Evolutionary conservation across 2,329 filamentous ascomycete genomes (phyloP), one percentile per base, ranked within the genome.

Genomic region (Aureobasidium musti): DNA sequence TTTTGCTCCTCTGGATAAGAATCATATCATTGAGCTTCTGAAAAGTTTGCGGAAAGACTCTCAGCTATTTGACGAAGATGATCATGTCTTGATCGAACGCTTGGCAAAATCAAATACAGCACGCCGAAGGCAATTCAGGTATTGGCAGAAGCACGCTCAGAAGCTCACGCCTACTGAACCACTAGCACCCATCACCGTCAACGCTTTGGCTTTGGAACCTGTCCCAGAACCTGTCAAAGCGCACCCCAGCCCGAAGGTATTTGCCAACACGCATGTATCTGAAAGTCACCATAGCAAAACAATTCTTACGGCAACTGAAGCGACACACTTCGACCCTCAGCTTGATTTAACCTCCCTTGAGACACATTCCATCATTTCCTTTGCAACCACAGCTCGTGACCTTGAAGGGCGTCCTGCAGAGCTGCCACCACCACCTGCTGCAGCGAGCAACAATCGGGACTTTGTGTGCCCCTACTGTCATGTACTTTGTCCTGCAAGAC

Each of bases 61-160:
- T 45, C 56, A 10, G 2, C 56, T 2, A 30, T 30, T 8, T 30
- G 14, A 47, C n/a, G 53, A 43, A 39, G 23, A 45, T 23, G 56
- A 60, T 19, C 23, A 60, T 10, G 21, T 33, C 17, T 17, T 60
- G 8, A 2, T 60, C 3, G 7, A 19, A 21, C 56, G 56, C 1
- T 49, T 49, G 17, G 45, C 45, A 7, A 23, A 26, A 17, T 7
- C 54, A 5, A 59, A 59, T 19, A 59, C 39, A 43, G 35, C 13
- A 17, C 33, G 54, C 23, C 54, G 54, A 3, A 59, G 54, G n/a
- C 30, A 59, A 17, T 59, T 59, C n/a, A 17, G 54, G 28, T 59
- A 37, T 8, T 59, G 54, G 54, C 35, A 39, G 21, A 41, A 59
- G 54, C 54, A 59, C 35, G 39, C 35, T 19, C 23, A 26, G 19